phyloP scores from a whole-genome alignment of 805 yeast species.

The Yamadazyma laniorum region DNA sequence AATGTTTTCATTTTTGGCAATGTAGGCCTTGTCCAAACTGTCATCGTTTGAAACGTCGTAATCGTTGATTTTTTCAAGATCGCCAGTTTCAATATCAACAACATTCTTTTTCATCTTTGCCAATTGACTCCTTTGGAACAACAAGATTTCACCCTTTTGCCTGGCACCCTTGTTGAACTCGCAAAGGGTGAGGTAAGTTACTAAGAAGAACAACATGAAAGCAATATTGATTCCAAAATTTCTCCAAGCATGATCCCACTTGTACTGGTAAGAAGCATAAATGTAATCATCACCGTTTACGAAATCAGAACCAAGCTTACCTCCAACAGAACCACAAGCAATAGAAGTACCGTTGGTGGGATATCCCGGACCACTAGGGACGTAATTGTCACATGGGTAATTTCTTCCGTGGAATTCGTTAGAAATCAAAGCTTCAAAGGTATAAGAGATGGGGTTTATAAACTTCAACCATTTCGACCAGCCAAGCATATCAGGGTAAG shows the following conservation, averaged over 20 bases:
- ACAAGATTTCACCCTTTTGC: conserved; percentile 43
- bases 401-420: conserved; percentile 62
- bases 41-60: conserved; percentile 6
- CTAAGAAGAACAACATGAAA: conserved; percentile 44
- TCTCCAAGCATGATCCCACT: conserved; percentile 70
- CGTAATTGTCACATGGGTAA: conserved; percentile 50
- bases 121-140: conserved; percentile 28
- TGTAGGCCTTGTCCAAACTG: conserved; percentile 2
- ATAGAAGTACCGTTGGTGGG: conserved; percentile 24
- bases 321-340: conserved; percentile 62
- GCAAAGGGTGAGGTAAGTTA: conserved; percentile 32
- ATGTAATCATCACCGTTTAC: conserved; percentile 66
- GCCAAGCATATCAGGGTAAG: conserved; percentile 50
- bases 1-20: conserved; percentile 16
- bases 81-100: conserved; percentile 22
- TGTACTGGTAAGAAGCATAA: conserved; percentile 46
- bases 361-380: conserved; percentile 63
- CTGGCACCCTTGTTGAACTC: conserved; percentile 42
- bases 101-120: conserved; percentile 24
- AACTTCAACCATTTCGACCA: conserved; percentile 62
- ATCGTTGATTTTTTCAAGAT: conserved; percentile 23
- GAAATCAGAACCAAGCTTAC: conserved; percentile 48
- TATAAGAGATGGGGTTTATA: conserved; percentile 43
- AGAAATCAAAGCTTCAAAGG: conserved; percentile 57
- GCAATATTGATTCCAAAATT: conserved; percentile 67